Percentiles rank a stretch among this genome's conserved stretches.
Conservation (phyloP, 768 basidiomycete species). For the Lentinula boryana region DNA sequence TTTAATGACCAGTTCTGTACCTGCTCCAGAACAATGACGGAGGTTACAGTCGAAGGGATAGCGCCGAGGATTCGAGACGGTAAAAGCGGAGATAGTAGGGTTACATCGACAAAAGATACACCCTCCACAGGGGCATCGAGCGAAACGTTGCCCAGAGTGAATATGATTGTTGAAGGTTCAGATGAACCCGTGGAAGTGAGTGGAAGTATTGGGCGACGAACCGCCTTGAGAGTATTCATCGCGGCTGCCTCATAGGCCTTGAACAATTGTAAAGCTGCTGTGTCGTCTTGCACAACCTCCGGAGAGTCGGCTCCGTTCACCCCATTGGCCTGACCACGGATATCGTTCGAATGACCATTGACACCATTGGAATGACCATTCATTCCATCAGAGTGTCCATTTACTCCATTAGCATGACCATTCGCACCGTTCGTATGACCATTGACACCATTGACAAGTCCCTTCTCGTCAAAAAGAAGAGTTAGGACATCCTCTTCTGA, state of each 20-base stretch:
- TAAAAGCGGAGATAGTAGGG: slow-evolving; percentile 70
- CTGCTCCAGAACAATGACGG: slow-evolving; percentile 81
- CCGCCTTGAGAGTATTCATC: slow-evolving; percentile 54
- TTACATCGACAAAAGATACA: slow-evolving; percentile 57
- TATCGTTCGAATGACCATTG: slow-evolving; percentile 11
- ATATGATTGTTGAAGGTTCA: slow-evolving; percentile 60
- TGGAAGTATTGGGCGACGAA: slow-evolving; percentile 57
- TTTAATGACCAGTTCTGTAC: slow-evolving; percentile 69
- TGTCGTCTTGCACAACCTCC: slow-evolving; percentile 13
- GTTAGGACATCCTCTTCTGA: slow-evolving; percentile 52
- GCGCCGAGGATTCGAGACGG: slow-evolving; percentile 46
- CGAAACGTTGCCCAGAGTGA: slow-evolving; percentile 56
- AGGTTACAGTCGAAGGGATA: slow-evolving; percentile 57
- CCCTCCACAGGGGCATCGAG: slow-evolving; percentile 43
- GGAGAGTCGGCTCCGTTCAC: slow-evolving; percentile 6
- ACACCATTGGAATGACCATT: slow-evolving; percentile 16
- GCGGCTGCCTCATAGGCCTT: slow-evolving; percentile 66
- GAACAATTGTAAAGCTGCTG: slow-evolving; percentile 25
- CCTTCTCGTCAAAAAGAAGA: slow-evolving; percentile 50
- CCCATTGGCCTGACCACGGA: slow-evolving; percentile 23
- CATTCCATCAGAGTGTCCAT: slow-evolving; percentile 13
- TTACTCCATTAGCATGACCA: slow-evolving; percentile 10
- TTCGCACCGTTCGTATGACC: slow-evolving; percentile 10
- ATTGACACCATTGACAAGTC: slow-evolving; percentile 27
- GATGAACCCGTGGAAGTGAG: slow-evolving; percentile 44